A percentile compares a stretch with the other conserved stretches of the same genome.
Evolutionary conservation across 129 eudicot genomes (phyloP).

Genomic region (Flaveria bidentis): DNA sequence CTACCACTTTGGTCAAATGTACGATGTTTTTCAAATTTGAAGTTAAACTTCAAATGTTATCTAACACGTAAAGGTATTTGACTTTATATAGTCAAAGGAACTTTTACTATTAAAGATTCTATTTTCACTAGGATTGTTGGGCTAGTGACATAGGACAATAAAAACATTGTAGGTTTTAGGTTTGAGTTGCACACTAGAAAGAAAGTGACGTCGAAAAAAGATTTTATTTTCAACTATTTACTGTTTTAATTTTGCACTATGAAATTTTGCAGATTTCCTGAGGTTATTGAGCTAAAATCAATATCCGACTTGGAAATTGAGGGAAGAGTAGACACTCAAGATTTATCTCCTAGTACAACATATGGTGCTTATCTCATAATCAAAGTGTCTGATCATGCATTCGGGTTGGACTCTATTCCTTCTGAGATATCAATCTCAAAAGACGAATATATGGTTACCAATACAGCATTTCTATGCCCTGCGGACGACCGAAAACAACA

Average conservation of each 20-base stretch:
- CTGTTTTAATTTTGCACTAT: background rate
- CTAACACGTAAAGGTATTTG: no score
- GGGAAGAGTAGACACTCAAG: slow-evolving; percentile 43
- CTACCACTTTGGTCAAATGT: slow-evolving; percentile 4
- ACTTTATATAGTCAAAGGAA: background rate
- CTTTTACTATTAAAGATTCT: background rate
- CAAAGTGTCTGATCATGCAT: slow-evolving; percentile 42
- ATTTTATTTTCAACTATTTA: background rate
- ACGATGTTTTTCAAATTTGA: no score
- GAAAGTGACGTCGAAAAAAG: no score
- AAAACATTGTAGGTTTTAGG: no score
- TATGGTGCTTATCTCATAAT: slow-evolving; percentile 57
- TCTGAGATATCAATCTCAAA: slow-evolving; percentile 38
- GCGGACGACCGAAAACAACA: slow-evolving; percentile 31
- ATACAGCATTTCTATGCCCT: slow-evolving; percentile 42
- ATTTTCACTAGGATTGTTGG: background rate
- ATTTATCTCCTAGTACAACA: slow-evolving; percentile 46
- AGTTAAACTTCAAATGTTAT: no score
- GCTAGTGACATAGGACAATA: no score
- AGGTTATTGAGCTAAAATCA: slow-evolving; percentile 59
- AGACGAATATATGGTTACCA: slow-evolving; percentile 24
- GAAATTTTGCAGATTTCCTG: slow-evolving; percentile 43
- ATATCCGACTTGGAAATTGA: slow-evolving; percentile 44
- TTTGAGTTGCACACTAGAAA: no score
- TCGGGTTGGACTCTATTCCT: slow-evolving; percentile 61